A percentile compares a stretch with the other conserved stretches of the same genome.
phyloP scores from a whole-genome alignment of 2,329 filamentous ascomycete genomes.

The Tolypocladium sp. region DNA sequence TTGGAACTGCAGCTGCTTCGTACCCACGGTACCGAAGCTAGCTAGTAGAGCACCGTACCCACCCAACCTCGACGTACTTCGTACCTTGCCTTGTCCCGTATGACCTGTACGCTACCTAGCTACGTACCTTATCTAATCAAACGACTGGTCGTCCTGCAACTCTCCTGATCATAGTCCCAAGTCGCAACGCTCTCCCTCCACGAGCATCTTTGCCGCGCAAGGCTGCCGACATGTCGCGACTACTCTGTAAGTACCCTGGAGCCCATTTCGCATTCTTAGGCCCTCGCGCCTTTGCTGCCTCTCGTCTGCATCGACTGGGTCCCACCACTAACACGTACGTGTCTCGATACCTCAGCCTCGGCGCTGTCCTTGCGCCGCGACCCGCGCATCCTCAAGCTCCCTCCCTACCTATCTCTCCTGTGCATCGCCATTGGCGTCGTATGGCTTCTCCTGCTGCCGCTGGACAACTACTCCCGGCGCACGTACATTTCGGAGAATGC shows the following conservation, averaged over 20 bases:
- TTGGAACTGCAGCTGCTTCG: no score
- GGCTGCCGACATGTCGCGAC: constrained; percentile 36
- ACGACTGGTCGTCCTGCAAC: background rate
- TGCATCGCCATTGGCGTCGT: constrained; percentile 77
- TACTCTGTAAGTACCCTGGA: constrained; percentile 36
- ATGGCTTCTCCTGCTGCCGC: constrained; percentile 83
- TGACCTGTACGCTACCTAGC: no score
- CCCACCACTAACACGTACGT: background rate
- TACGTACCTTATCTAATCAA: background rate
- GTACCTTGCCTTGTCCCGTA: background rate
- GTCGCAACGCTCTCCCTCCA: background rate
- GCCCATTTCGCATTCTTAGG: background rate
- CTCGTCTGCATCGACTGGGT: background rate
- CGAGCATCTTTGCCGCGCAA: background rate
- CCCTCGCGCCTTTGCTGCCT: background rate
- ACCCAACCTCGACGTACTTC: background rate
- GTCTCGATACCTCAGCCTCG: constrained; percentile 33
- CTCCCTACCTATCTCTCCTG: constrained; percentile 77
- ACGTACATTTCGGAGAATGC: constrained; percentile 99
- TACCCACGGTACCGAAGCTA: no score
- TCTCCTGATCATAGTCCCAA: background rate
- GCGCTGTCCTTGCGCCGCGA: constrained; percentile 67
- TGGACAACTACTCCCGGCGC: constrained; percentile 80
- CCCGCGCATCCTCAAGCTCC: constrained; percentile 71
- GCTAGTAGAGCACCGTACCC: no score